phyloP scores from a whole-genome alignment of 768 basidiomycete species.

The Daedaleopsis sinensis region DNA sequence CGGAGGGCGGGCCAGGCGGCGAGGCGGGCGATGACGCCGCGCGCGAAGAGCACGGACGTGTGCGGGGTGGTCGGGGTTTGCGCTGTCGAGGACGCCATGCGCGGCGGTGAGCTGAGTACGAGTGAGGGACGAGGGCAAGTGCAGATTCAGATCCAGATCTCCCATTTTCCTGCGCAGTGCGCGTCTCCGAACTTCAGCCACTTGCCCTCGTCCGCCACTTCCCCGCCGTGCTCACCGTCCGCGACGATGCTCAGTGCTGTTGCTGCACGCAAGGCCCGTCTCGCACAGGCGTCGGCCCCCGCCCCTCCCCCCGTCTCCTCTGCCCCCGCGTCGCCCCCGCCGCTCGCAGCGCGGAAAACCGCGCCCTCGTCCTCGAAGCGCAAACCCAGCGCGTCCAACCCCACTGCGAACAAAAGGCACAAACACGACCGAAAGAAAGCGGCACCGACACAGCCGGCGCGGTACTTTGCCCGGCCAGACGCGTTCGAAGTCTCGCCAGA shows the following conservation, averaged over 20 bases:
- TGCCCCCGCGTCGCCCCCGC: constrained; percentile 18
- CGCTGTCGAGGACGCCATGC: constrained; percentile 23
- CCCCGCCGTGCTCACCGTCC: background rate
- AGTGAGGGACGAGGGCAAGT: too few species aligned
- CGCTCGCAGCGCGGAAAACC: constrained; percentile 16
- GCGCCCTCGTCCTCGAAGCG: constrained; percentile 43
- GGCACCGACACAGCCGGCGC: constrained; percentile 11
- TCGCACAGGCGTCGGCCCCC: constrained; percentile 20
- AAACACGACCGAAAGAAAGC: constrained; percentile 25
- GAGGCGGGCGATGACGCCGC: constrained; percentile 83
- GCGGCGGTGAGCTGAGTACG: constrained; percentile 14
- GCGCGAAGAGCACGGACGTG: constrained; percentile 74
- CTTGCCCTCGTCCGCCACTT: background rate
- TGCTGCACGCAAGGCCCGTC: constrained; percentile 68
- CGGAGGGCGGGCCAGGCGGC: constrained; percentile 84
- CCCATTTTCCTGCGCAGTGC: background rate
- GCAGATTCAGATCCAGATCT: too few species aligned
- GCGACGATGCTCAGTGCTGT: constrained; percentile 67
- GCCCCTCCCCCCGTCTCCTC: constrained; percentile 17
- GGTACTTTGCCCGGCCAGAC: constrained; percentile 41
- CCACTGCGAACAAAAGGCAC: constrained; percentile 27
- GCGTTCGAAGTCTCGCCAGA: constrained; percentile 37
- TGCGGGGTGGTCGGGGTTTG: too few species aligned
- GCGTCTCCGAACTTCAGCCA: background rate
- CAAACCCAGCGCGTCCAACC: constrained; percentile 40